Base-by-base conservation (phyloP, 129 eudicot species). In the Gnaphalium uliginosum region DNA sequence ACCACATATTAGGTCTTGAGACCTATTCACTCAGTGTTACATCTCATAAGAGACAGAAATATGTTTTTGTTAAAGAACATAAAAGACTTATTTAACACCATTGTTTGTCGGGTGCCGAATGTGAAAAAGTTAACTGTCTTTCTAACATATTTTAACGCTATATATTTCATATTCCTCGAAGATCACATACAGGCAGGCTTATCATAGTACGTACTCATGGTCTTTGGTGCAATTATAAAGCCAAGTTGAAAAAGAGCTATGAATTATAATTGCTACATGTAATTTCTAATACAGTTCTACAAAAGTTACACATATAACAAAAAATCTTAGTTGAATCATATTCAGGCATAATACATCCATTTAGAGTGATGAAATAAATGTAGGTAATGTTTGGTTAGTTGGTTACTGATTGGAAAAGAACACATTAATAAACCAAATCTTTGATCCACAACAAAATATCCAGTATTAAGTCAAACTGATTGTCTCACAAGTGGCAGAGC, bases 361-460 rank as follows among this genome's bases (percentile, higher is more conserved):
- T 35, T 58, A n/a, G 25, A 41, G 69, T 74, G 68, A 61, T 25
- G 41, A 56, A 56, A 37, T 58, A 35, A 73, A 35, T 37, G 21
- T 30, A 57, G 56, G 22, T 17, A 35, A 15, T 58, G 23, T 11
- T 57, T n/a, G 19, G 66, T 72, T 72, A 54, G 76, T 54, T 70
- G 66, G 66, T 56, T 72, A 18, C 32, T 56, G 2, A 7, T 3
- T 58, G 15, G 39, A 72, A 54, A 33, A 23, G 8, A 35, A 73
- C 68, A 72, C 13, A 41, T 61, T n/a, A 59, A 2, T 35, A 46
- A 56, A 24, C 51, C 33, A 73, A 58, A 73, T 13, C 37, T 33
- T 8, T 57, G 68, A 22, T 73, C 77, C 68, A 56, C 66, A 64
- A 35, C 68, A 37, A 41, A n/a, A 10, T 19, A 62, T 57, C 7